phyloP scores from a whole-genome alignment of 1,139 yeast genomes.

The Candida glucosophila region DNA sequence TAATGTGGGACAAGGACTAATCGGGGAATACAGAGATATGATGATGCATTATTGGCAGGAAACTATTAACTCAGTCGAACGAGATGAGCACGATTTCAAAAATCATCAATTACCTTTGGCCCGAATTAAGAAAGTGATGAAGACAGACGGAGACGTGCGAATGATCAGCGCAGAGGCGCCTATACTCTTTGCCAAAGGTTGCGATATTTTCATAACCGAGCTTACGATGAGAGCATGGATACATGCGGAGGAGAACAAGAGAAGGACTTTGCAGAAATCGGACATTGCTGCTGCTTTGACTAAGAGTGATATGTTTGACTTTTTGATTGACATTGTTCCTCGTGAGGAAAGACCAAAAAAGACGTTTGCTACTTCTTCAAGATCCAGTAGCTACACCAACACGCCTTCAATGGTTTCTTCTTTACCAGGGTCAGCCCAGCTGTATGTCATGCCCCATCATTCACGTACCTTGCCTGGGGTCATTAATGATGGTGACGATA shows the following conservation, averaged over 20 bases:
- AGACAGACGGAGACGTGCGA: constrained; percentile 92
- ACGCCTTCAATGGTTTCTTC: constrained; percentile 3
- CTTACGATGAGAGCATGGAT: constrained; percentile 98
- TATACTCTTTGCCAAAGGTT: constrained; percentile 91
- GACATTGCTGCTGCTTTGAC: constrained; percentile 95
- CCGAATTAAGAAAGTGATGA: constrained; percentile 92
- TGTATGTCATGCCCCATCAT: too few species aligned
- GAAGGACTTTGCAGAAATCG: constrained; percentile 86
- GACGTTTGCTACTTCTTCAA: constrained; percentile 10
- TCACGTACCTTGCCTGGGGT: too few species aligned
- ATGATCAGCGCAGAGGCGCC: constrained; percentile 99
- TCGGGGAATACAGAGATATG: constrained; percentile 73
- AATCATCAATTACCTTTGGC: constrained; percentile 93
- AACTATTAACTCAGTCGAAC: constrained; percentile 82
- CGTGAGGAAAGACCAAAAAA: constrained; percentile 58
- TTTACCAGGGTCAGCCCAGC: too few species aligned
- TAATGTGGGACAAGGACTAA: constrained; percentile 89
- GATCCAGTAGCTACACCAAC: constrained; percentile 8
- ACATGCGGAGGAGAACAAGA: constrained; percentile 91
- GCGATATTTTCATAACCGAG: constrained; percentile 94
- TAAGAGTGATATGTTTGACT: constrained; percentile 94
- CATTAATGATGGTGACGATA: too few species aligned
- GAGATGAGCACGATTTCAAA: constrained; percentile 84
- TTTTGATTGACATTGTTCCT: constrained; percentile 91
- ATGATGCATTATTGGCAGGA: constrained; percentile 98